Base-by-base conservation (phyloP, 2,329 filamentous ascomycete species). In the Dactylellina drechsleri region DNA sequence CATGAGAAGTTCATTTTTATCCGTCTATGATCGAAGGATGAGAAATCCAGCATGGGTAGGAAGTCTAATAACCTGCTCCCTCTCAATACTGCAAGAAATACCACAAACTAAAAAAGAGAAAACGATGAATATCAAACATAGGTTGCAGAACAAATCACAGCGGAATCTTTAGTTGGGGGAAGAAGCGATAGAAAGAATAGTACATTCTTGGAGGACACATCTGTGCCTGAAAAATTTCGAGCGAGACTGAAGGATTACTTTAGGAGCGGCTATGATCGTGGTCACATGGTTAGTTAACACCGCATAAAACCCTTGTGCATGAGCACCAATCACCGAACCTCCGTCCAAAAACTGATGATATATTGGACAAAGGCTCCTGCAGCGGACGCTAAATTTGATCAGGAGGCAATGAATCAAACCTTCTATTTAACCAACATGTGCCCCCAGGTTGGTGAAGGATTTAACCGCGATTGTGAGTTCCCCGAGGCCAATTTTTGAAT, bases 341-440 rank as follows among this genome's bases (percentile, higher is more conserved):
- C 1, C 31, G 10, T 36, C 5, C 31, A 36, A 10, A 36, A 36
- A 36, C 31, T 36, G 31, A 47, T 47, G 4, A n/a, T 47, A n/a
- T 47, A 2, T n/a, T 47, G 43, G 13, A n/a, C 43, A 41, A 60
- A 76, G 84, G 94, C 98, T 8, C 95, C 95, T 8, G 95, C 95
- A 4, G 95, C 95, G 47, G 95, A 99, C 83, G 92, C 91, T 67
- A 96, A 96, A 84, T 99, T 95, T 93, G 92, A 89, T 77, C 95
- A 99, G 83, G 83, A 87, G 41, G 93, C 95, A 77, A 97, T 99
- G 92, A 89, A 99, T 83, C 92, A 92, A 70, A 99, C 95, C 1
- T 99, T 99, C 81, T 90, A 88, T 80, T 87, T 99, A 66, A 90
- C 87, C 81, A 99, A 99, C 84, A 99, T 99, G 93, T 97, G 93